Evolutionary conservation across 306 rosid species (phyloP).

Genomic region (Adenanthera pavonina): DNA sequence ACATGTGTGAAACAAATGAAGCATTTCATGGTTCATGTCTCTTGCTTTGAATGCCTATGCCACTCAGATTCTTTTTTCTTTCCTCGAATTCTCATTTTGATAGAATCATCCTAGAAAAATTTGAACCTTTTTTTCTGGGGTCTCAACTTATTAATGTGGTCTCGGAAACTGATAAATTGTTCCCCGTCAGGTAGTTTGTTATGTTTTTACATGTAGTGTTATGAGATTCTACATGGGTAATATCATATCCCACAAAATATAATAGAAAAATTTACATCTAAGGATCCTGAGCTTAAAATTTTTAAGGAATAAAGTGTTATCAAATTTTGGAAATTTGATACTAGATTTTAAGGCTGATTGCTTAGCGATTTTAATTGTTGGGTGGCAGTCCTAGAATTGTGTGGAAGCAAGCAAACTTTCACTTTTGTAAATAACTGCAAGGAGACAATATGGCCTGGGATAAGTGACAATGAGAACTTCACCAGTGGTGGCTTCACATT

Average conservation of each 20-base stretch:
- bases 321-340: no score
- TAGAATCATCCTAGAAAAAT: neutral
- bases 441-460: conserved; percentile 70
- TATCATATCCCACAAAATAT: neutral
- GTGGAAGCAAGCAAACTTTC: conserved; percentile 49
- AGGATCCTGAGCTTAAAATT: neutral
- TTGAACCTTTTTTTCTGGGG: neutral
- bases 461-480: conserved; percentile 55
- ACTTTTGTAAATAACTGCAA: conserved; percentile 64
- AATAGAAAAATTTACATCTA: no score
- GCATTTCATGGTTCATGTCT: neutral
- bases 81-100: neutral
- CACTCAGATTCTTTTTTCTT: neutral
- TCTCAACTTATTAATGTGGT: neutral
- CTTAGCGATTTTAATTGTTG: conserved; percentile 21
- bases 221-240: neutral
- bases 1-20: neutral
- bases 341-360: neutral
- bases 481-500: conserved; percentile 54
- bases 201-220: neutral
- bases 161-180: neutral
- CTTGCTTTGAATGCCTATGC: neutral
- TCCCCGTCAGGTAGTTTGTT: neutral
- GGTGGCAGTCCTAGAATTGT: conserved; percentile 39
- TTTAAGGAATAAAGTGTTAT: neutral